These are phyloP conservation scores for Seminavis robusta DNA, from an alignment of 108 stramenopile species.

Conservation along the genomic window DNA sequence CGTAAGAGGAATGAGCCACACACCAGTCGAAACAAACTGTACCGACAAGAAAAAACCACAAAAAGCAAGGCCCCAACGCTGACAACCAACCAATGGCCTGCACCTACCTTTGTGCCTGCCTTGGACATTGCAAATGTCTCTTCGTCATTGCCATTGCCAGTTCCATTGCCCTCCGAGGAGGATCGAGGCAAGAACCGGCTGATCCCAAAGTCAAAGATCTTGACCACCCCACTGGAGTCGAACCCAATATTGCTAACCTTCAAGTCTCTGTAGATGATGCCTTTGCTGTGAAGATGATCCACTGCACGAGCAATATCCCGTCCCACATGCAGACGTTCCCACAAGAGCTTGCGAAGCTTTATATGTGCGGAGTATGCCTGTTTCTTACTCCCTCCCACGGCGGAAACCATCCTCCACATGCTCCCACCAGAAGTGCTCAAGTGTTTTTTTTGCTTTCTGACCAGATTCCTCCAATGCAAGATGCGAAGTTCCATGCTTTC, in stretches of 20 bases:
- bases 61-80: too few relatives aligned
- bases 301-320: slow-evolving; percentile 37
- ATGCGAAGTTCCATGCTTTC: too few relatives aligned
- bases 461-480: too few relatives aligned
- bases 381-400: too few relatives aligned
- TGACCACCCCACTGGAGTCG: slow-evolving; percentile 12
- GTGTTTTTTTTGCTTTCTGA: too few relatives aligned
- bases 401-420: too few relatives aligned
- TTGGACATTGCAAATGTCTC: slow-evolving; percentile 35
- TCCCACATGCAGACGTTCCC: slow-evolving; percentile 34
- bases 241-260: slow-evolving; percentile 48
- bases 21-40: too few relatives aligned
- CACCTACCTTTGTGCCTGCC: slow-evolving; percentile 40
- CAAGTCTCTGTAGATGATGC: slow-evolving; percentile 49
- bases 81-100: too few relatives aligned
- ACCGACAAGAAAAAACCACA: too few relatives aligned
- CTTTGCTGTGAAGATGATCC: slow-evolving; percentile 33
- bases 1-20: too few relatives aligned
- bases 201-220: slow-evolving; percentile 57
- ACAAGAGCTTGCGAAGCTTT: slow-evolving; percentile 17
- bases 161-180: slow-evolving; percentile 6
- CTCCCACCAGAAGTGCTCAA: too few relatives aligned
- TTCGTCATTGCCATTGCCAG: slow-evolving; percentile 22
- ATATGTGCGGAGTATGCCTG: too few relatives aligned
- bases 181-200: slow-evolving; percentile 15